Evolutionary conservation across 768 basidiomycete genomes (phyloP), one percentile per base, ranked within the genome.

Genomic region (Mrakia gelida): DNA sequence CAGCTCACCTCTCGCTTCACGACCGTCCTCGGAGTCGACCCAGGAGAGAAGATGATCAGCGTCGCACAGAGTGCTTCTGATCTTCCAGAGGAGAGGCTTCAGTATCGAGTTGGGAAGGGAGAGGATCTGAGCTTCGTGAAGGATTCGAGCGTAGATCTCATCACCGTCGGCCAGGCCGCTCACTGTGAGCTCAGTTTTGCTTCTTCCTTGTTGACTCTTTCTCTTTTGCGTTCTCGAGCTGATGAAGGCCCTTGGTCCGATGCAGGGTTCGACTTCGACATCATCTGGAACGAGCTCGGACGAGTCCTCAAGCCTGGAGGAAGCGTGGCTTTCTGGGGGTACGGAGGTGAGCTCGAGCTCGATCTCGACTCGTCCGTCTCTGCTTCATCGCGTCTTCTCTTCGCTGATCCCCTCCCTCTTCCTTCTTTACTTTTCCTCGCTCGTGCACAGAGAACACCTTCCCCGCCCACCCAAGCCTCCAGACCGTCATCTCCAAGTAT

Each of bases 21-120:
- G 18, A 84, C 86, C n/a, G 87, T 92, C 65, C 85, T 89, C 28
- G 93, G 90, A 2, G 85, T 92, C n/a, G 93, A 95, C 75, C 92
- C 93, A 0, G 90, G 91, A 62, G 83, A 84, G 59, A 86, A 87
- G 73, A 95, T 95, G 94, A 86, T 94, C 38, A 83, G 85, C 23
- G 75, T 71, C 34, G 79, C 80, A 54, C 74, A 43, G 18, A 11
- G 15, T 3, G 78, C 80, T 75, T 77, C 79, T 32, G 34, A 10
- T 23, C 34, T 70, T 0, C 38, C 38, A 16, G 67, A 43, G 38
- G 16, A 21, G 2, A 68, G 3, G 79, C 82, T 87, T 54, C 82
- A 84, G 28, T 87, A 86, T 78, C 81, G 84, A 0, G 84, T 86
- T 70, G 83, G 86, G 5, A 79, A 84, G 5, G 90, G 89, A 1